These are phyloP conservation scores for Tilletia setariae DNA, from an alignment of 1,284 basidiomycete species.

Conservation along the genomic window DNA sequence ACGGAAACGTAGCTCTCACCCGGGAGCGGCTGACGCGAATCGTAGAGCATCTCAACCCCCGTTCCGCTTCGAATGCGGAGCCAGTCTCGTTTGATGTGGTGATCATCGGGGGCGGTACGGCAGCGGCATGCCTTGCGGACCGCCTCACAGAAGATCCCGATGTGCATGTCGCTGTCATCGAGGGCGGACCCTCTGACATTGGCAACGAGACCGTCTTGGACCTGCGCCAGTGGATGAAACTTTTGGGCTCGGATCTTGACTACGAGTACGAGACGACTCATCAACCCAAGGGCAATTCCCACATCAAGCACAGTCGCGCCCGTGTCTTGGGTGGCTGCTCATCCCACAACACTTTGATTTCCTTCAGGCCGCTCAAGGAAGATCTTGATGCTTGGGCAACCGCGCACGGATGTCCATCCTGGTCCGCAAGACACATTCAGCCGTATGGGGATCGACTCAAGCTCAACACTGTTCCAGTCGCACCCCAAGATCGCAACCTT, in stretches of 20 bases:
- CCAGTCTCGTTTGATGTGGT: constrained; percentile 55
- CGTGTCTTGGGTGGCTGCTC: constrained; percentile 54
- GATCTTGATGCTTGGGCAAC: constrained; percentile 54
- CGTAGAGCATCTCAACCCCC: too few relatives aligned
- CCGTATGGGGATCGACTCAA: constrained; percentile 53
- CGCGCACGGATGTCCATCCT: constrained; percentile 47
- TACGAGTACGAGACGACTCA: constrained; percentile 53
- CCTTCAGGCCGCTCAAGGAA: constrained; percentile 54
- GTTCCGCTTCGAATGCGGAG: too few relatives aligned
- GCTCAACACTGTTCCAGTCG: constrained; percentile 54
- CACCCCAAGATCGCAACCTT: constrained; percentile 52
- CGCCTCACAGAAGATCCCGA: constrained; percentile 52
- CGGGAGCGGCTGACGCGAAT: too few relatives aligned
- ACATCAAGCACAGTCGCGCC: constrained; percentile 54
- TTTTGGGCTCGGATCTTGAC: constrained; percentile 54
- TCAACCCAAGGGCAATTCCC: constrained; percentile 54
- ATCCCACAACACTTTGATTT: constrained; percentile 55
- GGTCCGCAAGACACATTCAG: constrained; percentile 45
- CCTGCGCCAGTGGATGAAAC: constrained; percentile 52
- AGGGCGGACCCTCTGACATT: constrained; percentile 53
- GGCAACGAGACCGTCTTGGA: constrained; percentile 49
- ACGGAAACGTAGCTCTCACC: too few relatives aligned
- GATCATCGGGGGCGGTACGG: constrained; percentile 53
- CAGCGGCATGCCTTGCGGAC: constrained; percentile 54
- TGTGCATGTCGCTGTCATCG: constrained; percentile 53